Evolutionary conservation across 208 protist species (phyloP), one percentile per base, ranked within the genome.

Genomic region (Trypanosoma vivax): DNA sequence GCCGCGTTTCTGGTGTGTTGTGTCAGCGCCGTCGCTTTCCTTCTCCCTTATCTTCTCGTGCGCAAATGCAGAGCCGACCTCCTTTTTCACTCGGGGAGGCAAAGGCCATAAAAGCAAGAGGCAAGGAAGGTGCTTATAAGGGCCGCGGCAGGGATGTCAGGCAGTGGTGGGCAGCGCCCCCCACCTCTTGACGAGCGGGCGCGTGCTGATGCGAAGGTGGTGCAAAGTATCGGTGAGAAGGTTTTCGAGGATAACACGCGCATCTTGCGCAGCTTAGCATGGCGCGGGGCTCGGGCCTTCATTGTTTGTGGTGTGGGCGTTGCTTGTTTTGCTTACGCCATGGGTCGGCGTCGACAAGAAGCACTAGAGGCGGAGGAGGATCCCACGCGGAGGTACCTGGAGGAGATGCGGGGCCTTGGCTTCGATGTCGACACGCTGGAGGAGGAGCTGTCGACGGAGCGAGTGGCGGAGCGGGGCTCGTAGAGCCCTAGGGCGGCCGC

Each of bases 391-490:
- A 67, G 83, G 34, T 88, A 91, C 52, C 41, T 91, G 24, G 67
- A 88, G 42, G 79, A 88, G 54, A 91, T 90, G 83, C 72, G 83
- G n/a, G 62, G 72, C 0, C 54, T 90, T 11, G 83, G 83, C 21
- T 90, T 90, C 41, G 83, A 90, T 47, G 83, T 90, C 3, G 83
- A 91, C 46, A 84, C 79, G 13, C 54, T 88, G 6, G 83, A 91
- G 70, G 79, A 83, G 52, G 79, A 88, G 55, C 57, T 91, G 46
- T 67, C 70, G 60, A 35, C 65, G 23, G 67, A 80, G 49, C 57
- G 57, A 4, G 54, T 37, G 23, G 53, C 48, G 21, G 74, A 70
- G 28, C 34, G 43, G n/a, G 39, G 14, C 9, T 35, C 9, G 13
- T 34, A 24, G 50, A 7, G 7, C 7, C 7, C 7, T 7, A n/a